Percentiles rank a stretch among this genome's conserved stretches.
phyloP scores from a whole-genome alignment of 2,329 filamentous ascomycete genomes.

The Pseudogymnoascus sp. region DNA sequence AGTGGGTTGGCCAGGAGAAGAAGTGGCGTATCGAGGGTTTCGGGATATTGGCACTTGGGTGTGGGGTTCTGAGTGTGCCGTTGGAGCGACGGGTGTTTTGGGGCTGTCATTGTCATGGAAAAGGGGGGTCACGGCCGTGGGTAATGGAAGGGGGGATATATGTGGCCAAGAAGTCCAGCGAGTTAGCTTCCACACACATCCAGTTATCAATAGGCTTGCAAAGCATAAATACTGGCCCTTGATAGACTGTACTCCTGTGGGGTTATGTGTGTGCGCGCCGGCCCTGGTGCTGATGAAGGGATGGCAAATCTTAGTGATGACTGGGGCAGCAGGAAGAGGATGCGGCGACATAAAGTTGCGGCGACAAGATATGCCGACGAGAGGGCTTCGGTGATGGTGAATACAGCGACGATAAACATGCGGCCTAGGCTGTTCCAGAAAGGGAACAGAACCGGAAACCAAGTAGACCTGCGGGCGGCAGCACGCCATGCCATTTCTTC shows the following conservation, averaged over 20 bases:
- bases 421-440: not conserved
- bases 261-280: not conserved
- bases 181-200: not conserved
- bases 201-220: too few relatives aligned
- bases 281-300: not conserved
- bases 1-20: not conserved
- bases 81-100: not conserved
- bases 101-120: not conserved
- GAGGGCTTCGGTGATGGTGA: not conserved
- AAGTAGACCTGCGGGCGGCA: not conserved
- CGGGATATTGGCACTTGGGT: not conserved
- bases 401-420: not conserved
- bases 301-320: not conserved
- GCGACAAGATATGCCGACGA: too few relatives aligned
- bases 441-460: not conserved
- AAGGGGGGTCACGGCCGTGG: not conserved
- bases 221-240: not conserved
- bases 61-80: not conserved
- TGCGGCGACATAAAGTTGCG: not conserved
- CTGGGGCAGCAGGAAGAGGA: not conserved
- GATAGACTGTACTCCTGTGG: not conserved
- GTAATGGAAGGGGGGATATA: not conserved
- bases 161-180: not conserved
- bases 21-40: not conserved
- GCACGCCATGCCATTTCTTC: not conserved